Conservation (phyloP, 345 rosid species). For the Anastatica hierochuntica region DNA sequence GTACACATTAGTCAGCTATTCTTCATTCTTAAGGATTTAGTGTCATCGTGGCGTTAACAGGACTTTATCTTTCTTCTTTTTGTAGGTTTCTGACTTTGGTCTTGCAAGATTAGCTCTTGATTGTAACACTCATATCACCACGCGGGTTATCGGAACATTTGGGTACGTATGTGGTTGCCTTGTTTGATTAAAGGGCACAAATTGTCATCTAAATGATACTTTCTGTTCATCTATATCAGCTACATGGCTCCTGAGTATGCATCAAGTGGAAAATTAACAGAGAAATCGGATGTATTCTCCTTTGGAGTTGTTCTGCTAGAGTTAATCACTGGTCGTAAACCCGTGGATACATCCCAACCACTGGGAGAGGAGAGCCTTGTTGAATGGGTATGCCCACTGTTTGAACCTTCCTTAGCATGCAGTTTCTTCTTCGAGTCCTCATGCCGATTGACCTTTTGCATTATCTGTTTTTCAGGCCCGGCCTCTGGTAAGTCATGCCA, state of each 20-base stretch:
- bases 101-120: conserved; percentile 91
- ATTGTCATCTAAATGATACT: not conserved
- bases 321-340: conserved; percentile 90
- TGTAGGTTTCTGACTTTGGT: conserved; percentile 97
- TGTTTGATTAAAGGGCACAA: too few relatives aligned
- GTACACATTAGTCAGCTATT: conserved; percentile 27
- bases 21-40: conserved; percentile 5
- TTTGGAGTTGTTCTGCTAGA: conserved; percentile 92
- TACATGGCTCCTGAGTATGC: conserved; percentile 99
- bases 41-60: too few relatives aligned
- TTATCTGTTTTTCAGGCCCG: conserved; percentile 52
- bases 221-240: conserved; percentile 29
- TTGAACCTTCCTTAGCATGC: not conserved
- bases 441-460: too few relatives aligned
- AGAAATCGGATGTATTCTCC: conserved; percentile 91
- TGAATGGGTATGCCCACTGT: conserved; percentile 84
- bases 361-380: conserved; percentile 93
- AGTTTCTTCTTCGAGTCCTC: too few relatives aligned
- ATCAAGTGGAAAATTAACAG: conserved; percentile 88
- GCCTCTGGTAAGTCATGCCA: conserved; percentile 65
- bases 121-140: conserved; percentile 74
- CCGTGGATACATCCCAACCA: conserved; percentile 86
- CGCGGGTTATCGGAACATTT: conserved; percentile 96
- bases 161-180: conserved; percentile 48
- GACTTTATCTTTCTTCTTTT: too few relatives aligned